These are phyloP conservation scores for Quercus engelmannii DNA, from an alignment of 306 rosid genomes.

Conservation along the genomic window DNA sequence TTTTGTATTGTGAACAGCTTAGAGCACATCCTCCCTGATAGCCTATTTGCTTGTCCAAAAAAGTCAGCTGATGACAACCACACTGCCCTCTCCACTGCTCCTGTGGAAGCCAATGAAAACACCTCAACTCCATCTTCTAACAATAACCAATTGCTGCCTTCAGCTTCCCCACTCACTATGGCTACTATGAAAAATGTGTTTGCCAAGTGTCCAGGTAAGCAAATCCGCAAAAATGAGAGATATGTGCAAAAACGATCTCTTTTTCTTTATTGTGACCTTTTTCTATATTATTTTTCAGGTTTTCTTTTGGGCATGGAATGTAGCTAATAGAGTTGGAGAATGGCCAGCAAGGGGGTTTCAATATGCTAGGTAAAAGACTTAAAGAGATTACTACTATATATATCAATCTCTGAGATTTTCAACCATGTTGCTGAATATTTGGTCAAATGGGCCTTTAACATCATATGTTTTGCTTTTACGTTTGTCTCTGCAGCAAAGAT, in stretches of 20 bases:
- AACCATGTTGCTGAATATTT: background rate
- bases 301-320: slow-evolving; percentile 40
- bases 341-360: slow-evolving; percentile 39
- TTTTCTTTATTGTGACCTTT: background rate
- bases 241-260: too few relatives aligned
- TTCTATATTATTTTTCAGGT: slow-evolving; percentile 15
- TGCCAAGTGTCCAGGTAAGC: slow-evolving; percentile 45
- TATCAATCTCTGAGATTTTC: background rate
- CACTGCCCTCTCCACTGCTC: slow-evolving; percentile 30
- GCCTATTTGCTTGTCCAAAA: slow-evolving; percentile 75
- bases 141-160: slow-evolving; percentile 28
- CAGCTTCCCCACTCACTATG: slow-evolving; percentile 26
- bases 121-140: slow-evolving; percentile 22
- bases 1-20: slow-evolving; percentile 40
- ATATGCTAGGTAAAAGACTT: slow-evolving; percentile 54
- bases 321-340: slow-evolving; percentile 41
- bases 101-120: slow-evolving; percentile 29
- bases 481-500: slow-evolving; percentile 47
- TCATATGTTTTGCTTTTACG: background rate
- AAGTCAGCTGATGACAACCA: slow-evolving; percentile 45
- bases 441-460: background rate
- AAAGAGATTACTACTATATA: too few relatives aligned
- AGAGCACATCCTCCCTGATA: slow-evolving; percentile 81
- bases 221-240: background rate
- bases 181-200: slow-evolving; percentile 38